These are phyloP conservation scores for Malus orientalis DNA, from an alignment of 306 rosid species.

Conservation along the genomic window DNA sequence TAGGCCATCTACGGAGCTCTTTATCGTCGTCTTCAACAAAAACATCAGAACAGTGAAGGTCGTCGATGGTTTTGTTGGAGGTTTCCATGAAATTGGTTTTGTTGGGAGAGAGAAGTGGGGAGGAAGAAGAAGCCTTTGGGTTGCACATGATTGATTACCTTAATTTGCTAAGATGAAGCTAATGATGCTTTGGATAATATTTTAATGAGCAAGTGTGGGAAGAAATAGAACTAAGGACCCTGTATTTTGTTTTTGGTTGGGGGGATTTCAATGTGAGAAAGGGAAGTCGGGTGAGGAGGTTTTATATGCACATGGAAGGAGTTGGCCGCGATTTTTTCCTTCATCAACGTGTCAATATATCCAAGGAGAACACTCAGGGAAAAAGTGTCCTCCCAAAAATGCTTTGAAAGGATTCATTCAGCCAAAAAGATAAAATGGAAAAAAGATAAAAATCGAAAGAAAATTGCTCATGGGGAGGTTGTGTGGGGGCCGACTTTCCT, in stretches of 20 bases:
- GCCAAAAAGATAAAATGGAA: neutral
- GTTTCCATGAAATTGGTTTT: slow-evolving; percentile 38
- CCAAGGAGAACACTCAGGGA: slow-evolving; percentile 9
- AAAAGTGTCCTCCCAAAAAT: slow-evolving; percentile 8
- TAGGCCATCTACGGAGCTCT: slow-evolving; percentile 76
- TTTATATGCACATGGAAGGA: slow-evolving; percentile 42
- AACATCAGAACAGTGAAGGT: slow-evolving; percentile 9
- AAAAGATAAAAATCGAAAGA: neutral
- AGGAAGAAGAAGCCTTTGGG: slow-evolving; percentile 53
- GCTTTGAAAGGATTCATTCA: neutral
- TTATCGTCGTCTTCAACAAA: slow-evolving; percentile 7
- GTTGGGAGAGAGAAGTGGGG: slow-evolving; percentile 39
- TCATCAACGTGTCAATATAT: slow-evolving; percentile 40
- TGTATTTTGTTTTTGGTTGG: slow-evolving; percentile 13
- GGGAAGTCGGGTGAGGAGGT: slow-evolving; percentile 26
- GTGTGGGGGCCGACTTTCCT: slow-evolving; percentile 16
- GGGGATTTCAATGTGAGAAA: slow-evolving; percentile 21
- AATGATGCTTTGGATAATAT: slow-evolving; percentile 5
- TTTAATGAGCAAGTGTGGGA: neutral
- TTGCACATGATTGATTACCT: slow-evolving; percentile 37
- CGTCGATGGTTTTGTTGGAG: slow-evolving; percentile 25
- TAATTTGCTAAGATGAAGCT: neutral
- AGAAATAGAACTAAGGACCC: neutral
- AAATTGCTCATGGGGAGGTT: slow-evolving; percentile 15
- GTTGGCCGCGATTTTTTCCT: slow-evolving; percentile 9